Evolutionary conservation across 352 stramenopile species (phyloP), one percentile per base, ranked within the genome.

Genomic region (Phytophthora cajani): DNA sequence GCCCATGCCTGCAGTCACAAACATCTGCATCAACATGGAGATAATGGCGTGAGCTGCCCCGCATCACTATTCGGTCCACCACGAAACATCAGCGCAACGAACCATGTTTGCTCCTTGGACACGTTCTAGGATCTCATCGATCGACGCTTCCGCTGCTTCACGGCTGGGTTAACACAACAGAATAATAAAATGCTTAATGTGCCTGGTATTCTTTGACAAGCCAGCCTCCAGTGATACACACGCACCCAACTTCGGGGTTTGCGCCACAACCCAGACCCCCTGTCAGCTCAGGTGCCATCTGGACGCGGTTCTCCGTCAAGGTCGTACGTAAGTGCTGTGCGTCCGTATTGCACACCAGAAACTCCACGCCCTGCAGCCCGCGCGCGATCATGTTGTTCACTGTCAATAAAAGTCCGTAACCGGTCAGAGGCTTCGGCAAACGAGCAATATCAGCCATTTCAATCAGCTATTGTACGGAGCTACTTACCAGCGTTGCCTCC

Each of bases 291-390:
- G 91, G 89, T 3, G 85, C 87, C 88, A 96, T 96, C 69, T 97
- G 91, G 66, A 97, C 78, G 53, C 91, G 88, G 70, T 97, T 97
- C 60, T 97, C 90, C 25, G 91, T 97, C 40, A 97, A 71, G 14
- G 89, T 97, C 58, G 89, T 97, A 62, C 90, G 89, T 61, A 97
- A 72, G 56, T 97, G 91, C 82, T 97, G 91, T 40, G 91, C 89
- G 55, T 97, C 91, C 46, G 91, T 97, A 77, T 97, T 97, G 81
- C 91, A 97, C 32, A 97, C 91, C 38, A 97, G 74, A 51, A 96
- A 96, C 63, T 96, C 87, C 27, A 96, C 88, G 50, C 88, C 88
- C 67, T 94, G 80, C 16, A 96, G 72, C 2, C 87, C 88, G 32
- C 87, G 85, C 49, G 88, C 88, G 42, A 96, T 96, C 88, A 96